A percentile compares a stretch with the other conserved stretches of the same genome.
phyloP scores from a whole-genome alignment of 2,329 filamentous ascomycete species.

The Colletotrichum liaoningense region DNA sequence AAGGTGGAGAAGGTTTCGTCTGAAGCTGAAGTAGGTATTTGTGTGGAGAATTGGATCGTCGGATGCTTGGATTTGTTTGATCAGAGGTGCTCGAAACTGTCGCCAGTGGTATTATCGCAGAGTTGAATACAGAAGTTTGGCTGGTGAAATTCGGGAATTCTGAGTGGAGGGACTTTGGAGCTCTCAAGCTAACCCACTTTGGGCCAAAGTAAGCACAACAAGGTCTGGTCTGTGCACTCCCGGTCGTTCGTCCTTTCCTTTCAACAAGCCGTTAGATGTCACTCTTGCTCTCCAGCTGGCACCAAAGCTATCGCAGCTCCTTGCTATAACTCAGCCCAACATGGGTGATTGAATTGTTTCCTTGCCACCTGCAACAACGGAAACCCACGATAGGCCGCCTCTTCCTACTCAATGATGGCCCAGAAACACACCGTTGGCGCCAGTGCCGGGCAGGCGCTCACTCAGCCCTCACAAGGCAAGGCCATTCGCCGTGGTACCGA shows the following conservation, averaged over 20 bases:
- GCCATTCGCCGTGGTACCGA: neutral
- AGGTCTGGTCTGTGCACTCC: neutral
- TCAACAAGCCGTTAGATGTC: neutral
- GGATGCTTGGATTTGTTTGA: neutral
- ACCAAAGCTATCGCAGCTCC: neutral
- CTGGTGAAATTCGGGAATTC: slow-evolving; percentile 33
- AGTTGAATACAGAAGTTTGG: slow-evolving; percentile 3
- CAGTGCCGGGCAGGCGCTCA: neutral
- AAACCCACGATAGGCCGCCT: neutral
- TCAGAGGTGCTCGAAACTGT: neutral
- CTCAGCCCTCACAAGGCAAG: neutral
- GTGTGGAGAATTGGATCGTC: neutral
- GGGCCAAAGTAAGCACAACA: neutral
- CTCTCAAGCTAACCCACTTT: slow-evolving; percentile 26
- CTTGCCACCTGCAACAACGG: neutral
- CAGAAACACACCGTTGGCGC: neutral
- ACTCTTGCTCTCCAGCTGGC: neutral
- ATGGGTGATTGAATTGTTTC: neutral
- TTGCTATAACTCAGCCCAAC: neutral
- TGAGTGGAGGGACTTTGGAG: slow-evolving; percentile 27
- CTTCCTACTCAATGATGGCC: neutral
- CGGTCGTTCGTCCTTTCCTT: neutral
- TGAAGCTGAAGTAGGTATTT: neutral
- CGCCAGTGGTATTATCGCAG: slow-evolving; percentile 10
- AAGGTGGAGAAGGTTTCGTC: no score